Percentiles rank a stretch among this genome's conserved stretches.
Evolutionary conservation across 2,329 filamentous ascomycete genomes (phyloP).

Genomic region (Claviceps quebecensis): DNA sequence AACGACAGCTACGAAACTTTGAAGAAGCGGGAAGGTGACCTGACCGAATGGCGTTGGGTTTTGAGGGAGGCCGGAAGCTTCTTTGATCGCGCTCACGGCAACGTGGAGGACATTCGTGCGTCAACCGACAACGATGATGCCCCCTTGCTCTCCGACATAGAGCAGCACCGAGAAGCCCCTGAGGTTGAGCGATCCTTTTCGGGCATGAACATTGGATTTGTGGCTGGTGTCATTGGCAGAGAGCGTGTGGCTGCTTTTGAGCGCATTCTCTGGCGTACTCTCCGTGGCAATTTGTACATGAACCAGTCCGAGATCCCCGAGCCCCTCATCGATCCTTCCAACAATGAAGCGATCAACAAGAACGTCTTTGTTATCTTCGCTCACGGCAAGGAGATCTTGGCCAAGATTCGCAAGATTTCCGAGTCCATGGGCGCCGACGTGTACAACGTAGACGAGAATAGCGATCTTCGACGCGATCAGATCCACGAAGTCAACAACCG

Average conservation of each 20-base stretch:
- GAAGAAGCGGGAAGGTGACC: slow-evolving; percentile 92
- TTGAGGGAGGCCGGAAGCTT: slow-evolving; percentile 91
- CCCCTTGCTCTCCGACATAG: slow-evolving; percentile 81
- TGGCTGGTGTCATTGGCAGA: slow-evolving; percentile 85
- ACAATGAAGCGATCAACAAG: slow-evolving; percentile 86
- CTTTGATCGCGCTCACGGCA: slow-evolving; percentile 90
- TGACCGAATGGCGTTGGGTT: slow-evolving; percentile 98
- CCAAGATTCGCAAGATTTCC: slow-evolving; percentile 98
- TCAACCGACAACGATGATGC: slow-evolving; percentile 87
- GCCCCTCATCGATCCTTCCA: slow-evolving; percentile 77
- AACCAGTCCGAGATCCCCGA: slow-evolving; percentile 98
- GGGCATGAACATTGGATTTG: slow-evolving; percentile 97
- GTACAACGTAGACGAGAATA: slow-evolving; percentile 96
- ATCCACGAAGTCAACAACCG: slow-evolving; percentile 95
- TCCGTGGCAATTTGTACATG: slow-evolving; percentile 98
- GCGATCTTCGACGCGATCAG: slow-evolving; percentile 86
- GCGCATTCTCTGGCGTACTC: slow-evolving; percentile 90
- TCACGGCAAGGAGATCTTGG: slow-evolving; percentile 93
- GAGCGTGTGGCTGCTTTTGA: slow-evolving; percentile 93
- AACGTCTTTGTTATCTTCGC: slow-evolving; percentile 99
- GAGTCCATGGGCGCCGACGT: slow-evolving; percentile 92
- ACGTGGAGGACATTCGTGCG: slow-evolving; percentile 89
- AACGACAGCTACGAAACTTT: slow-evolving; percentile 98
- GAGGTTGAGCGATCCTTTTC: slow-evolving; percentile 79
- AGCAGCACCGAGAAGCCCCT: slow-evolving; percentile 56